Evolutionary conservation across 768 basidiomycete genomes (phyloP).

Genomic region (Pluteus cervinus): DNA sequence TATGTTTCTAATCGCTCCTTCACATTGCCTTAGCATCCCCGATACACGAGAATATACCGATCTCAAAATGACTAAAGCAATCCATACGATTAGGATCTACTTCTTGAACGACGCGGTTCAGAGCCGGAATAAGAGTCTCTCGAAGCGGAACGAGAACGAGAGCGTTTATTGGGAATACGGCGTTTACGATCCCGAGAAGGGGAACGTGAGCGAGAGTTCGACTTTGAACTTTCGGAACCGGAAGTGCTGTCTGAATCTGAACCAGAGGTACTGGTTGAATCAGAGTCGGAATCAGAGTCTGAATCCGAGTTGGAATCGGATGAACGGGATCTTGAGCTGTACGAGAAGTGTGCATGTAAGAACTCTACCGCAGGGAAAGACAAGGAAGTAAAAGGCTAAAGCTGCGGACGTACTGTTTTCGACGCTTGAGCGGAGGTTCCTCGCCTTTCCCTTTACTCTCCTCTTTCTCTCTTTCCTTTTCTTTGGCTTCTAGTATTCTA

Average conservation of each 20-base stretch:
- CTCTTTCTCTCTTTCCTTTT: conserved; percentile 59
- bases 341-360: conserved; percentile 12
- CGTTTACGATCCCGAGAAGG: too few relatives aligned
- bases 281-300: conserved; percentile 34
- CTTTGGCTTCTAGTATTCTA: conserved; percentile 76
- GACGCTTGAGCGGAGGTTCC: conserved; percentile 32
- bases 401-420: conserved; percentile 23
- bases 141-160: too few relatives aligned
- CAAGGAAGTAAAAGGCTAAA: background rate
- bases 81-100: too few relatives aligned
- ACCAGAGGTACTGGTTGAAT: conserved; percentile 30
- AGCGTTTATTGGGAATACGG: too few relatives aligned
- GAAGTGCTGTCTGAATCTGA: conserved; percentile 31
- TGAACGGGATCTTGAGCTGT: conserved; percentile 23
- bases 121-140: too few relatives aligned
- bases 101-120: too few relatives aligned
- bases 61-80: too few relatives aligned
- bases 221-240: conserved; percentile 33
- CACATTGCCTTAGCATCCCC: too few relatives aligned
- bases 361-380: background rate
- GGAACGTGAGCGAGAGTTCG: too few relatives aligned
- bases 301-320: conserved; percentile 42
- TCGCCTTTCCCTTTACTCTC: conserved; percentile 28
- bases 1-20: conserved; percentile 17
- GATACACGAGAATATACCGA: too few relatives aligned